phyloP scores from a whole-genome alignment of 1,284 basidiomycete genomes.

The Puccinia horiana region DNA sequence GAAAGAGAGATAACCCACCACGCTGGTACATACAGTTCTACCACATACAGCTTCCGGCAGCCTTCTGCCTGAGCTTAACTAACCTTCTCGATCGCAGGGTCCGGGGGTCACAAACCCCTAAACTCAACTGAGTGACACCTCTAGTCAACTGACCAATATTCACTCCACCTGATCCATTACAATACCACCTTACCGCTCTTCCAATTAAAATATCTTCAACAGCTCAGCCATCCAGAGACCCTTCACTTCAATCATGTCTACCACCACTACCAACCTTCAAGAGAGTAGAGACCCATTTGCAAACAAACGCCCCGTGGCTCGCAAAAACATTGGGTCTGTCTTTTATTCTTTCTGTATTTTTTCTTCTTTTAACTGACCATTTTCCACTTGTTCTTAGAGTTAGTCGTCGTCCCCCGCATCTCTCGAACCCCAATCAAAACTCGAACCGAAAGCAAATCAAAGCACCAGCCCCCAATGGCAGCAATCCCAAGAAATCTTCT shows the following conservation, averaged over 20 bases:
- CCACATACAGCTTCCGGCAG: too few relatives aligned
- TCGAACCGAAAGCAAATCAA: slow-evolving; percentile 8
- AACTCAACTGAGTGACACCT: too few relatives aligned
- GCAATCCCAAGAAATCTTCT: slow-evolving; percentile 12
- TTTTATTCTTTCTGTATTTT: neutral
- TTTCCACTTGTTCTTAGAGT: neutral
- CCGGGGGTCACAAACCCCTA: too few relatives aligned
- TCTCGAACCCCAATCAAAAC: slow-evolving; percentile 18
- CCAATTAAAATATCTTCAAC: neutral
- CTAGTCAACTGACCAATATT: too few relatives aligned
- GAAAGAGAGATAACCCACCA: too few relatives aligned
- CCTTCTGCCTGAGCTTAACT: too few relatives aligned
- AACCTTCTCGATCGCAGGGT: too few relatives aligned
- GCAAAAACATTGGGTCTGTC: neutral
- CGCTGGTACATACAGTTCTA: too few relatives aligned
- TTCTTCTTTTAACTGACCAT: neutral
- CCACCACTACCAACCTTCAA: slow-evolving; percentile 7
- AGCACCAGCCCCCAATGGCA: neutral
- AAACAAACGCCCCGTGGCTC: slow-evolving; percentile 2
- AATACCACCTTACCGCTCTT: neutral
- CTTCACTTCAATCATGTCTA: slow-evolving; percentile 4
- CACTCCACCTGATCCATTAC: too few relatives aligned
- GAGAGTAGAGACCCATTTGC: slow-evolving; percentile 6
- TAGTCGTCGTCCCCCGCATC: slow-evolving; percentile 14
- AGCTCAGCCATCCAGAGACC: neutral